Evolutionary conservation across 2,329 filamentous ascomycete species (phyloP).

Genomic region (Fusarium subglutinans): DNA sequence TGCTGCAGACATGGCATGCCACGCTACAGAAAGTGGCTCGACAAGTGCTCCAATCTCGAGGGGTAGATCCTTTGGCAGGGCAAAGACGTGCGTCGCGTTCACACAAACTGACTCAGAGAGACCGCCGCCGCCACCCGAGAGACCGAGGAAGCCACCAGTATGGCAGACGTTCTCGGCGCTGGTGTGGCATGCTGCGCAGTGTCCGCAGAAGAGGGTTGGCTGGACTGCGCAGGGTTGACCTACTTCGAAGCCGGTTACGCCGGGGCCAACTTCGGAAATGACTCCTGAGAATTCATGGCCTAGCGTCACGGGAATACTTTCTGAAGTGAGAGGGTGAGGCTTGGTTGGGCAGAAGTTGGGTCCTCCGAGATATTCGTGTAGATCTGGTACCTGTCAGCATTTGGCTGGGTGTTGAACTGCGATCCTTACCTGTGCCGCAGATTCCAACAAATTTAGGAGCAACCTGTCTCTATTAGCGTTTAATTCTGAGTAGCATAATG

Average conservation of each 20-base stretch:
- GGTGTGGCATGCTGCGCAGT: slow-evolving; percentile 63
- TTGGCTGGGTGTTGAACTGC: too few relatives aligned
- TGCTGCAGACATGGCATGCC: slow-evolving; percentile 56
- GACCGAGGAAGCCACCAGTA: slow-evolving; percentile 48
- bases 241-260: slow-evolving; percentile 56
- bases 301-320: slow-evolving; percentile 66
- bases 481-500: fast-evolving
- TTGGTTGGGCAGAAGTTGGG: slow-evolving; percentile 54
- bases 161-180: slow-evolving; percentile 67
- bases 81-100: slow-evolving; percentile 57
- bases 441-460: slow-evolving; percentile 57
- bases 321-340: slow-evolving; percentile 67
- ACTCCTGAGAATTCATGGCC: slow-evolving; percentile 73
- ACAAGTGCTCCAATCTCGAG: slow-evolving; percentile 63
- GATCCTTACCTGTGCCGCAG: slow-evolving; percentile 50
- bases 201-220: slow-evolving; percentile 66
- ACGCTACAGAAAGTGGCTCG: slow-evolving; percentile 61
- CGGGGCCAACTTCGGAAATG: slow-evolving; percentile 65
- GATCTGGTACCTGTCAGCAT: slow-evolving; percentile 11
- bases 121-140: slow-evolving; percentile 60
- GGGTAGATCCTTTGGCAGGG: slow-evolving; percentile 59
- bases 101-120: slow-evolving; percentile 65
- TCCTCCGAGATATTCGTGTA: slow-evolving; percentile 47
- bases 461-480: slow-evolving; percentile 18
- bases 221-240: slow-evolving; percentile 69